Evolutionary conservation across 768 basidiomycete genomes (phyloP).

Genomic region (Podaxis sp.): DNA sequence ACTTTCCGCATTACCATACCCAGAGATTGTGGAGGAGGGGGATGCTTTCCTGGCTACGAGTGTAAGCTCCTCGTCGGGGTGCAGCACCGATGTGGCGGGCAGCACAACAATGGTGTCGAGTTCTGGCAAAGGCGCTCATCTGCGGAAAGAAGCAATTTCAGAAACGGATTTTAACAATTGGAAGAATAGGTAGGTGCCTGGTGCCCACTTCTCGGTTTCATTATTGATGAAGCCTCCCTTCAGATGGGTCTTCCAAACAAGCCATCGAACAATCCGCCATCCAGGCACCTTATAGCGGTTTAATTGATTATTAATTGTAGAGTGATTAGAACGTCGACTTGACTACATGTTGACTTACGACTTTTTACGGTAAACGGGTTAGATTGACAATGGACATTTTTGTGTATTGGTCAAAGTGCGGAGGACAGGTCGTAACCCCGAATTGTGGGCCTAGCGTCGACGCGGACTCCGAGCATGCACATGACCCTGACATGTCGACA

Average conservation of each 20-base stretch:
- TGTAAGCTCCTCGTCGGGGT: background rate
- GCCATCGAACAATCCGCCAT: conserved; percentile 2
- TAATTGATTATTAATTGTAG: background rate
- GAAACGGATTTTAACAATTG: conserved; percentile 10
- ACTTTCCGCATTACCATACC: conserved; percentile 9
- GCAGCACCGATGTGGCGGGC: background rate
- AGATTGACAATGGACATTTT: background rate
- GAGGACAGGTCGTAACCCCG: too few relatives aligned
- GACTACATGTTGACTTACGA: background rate
- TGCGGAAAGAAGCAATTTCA: conserved; percentile 6
- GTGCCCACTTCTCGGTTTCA: background rate
- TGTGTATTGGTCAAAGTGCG: background rate
- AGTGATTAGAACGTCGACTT: background rate
- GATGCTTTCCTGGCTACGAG: background rate
- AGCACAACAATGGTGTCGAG: conserved; percentile 6
- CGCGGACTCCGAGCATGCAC: too few relatives aligned
- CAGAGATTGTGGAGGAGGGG: conserved; percentile 2
- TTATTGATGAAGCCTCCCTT: background rate
- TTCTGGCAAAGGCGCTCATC: background rate
- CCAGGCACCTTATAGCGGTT: conserved; percentile 5
- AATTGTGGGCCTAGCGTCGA: too few relatives aligned
- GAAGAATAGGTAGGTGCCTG: conserved; percentile 11
- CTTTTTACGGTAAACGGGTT: background rate
- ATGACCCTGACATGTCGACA: too few relatives aligned
- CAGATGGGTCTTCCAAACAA: conserved; percentile 12